Evolutionary conservation across 768 basidiomycete genomes (phyloP).

Genomic region (Scleroderma bovista): DNA sequence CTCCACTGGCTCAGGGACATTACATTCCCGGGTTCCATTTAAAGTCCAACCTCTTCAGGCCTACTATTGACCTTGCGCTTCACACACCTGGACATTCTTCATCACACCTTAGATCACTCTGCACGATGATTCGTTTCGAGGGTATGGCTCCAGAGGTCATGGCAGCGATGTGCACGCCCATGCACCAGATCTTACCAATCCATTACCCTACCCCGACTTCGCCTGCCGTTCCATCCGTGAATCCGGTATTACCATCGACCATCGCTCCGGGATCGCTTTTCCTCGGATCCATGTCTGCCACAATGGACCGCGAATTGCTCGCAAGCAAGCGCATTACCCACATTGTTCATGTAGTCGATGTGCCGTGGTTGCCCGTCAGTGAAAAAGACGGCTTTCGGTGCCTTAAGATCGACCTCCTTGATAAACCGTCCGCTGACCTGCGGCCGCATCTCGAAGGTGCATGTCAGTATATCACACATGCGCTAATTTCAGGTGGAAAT

Average conservation of each 20-base stretch:
- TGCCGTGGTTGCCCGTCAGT: conserved; percentile 51
- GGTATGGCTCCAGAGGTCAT: conserved; percentile 67
- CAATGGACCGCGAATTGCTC: conserved; percentile 51
- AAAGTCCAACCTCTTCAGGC: neutral
- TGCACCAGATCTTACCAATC: conserved; percentile 64
- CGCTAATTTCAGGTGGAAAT: conserved; percentile 53
- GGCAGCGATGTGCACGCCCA: conserved; percentile 82
- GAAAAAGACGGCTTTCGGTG: conserved; percentile 45
- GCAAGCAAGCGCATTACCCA: conserved; percentile 46
- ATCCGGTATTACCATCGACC: conserved; percentile 4
- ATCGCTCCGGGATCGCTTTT: conserved; percentile 49
- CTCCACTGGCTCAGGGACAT: neutral
- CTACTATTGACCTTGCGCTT: no score
- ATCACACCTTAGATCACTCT: neutral
- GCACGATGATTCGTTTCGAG: conserved; percentile 75
- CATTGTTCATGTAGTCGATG: conserved; percentile 63
- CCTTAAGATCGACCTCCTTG: conserved; percentile 65
- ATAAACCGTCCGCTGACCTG: conserved; percentile 56
- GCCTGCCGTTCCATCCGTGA: conserved; percentile 14
- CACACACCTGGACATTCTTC: no score
- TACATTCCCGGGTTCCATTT: conserved; percentile 1
- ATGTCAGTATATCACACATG: conserved; percentile 60
- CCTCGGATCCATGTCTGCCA: conserved; percentile 61
- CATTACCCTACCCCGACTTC: conserved; percentile 17
- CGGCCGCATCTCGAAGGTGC: conserved; percentile 63